Percentiles rank a stretch among this genome's conserved stretches.
Conservation (phyloP, 805 yeast species). For the Cyberlindnera mississippiensis region DNA sequence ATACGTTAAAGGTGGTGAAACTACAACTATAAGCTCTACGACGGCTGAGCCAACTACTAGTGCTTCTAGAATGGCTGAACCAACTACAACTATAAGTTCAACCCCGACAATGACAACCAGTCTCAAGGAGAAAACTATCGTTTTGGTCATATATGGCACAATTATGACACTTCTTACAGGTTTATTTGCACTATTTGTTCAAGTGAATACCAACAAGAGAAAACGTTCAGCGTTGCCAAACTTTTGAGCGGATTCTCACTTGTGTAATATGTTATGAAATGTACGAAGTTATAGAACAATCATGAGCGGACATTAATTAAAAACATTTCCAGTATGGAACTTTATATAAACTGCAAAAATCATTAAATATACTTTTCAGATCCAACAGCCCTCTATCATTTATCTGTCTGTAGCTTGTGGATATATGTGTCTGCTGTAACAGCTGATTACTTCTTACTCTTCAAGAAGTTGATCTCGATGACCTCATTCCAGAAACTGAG, state of each 20-base stretch:
- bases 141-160: conserved; percentile 29
- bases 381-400: neutral
- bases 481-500: conserved; percentile 4
- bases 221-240: no score
- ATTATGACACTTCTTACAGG: conserved; percentile 23
- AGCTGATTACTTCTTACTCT: conserved; percentile 2
- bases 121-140: conserved; percentile 26
- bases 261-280: no score
- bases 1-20: neutral
- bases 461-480: neutral
- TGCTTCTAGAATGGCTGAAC: no score
- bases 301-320: no score
- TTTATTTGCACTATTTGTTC: conserved; percentile 7
- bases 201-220: conserved; percentile 2
- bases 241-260: no score
- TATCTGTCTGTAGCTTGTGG: neutral
- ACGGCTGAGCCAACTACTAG: no score
- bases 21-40: no score
- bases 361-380: no score
- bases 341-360: no score
- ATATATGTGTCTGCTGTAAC: no score
- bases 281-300: no score
- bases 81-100: neutral
- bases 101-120: neutral
- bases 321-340: no score